Evolutionary conservation across 345 rosid species (phyloP).

Genomic region (Citrus unshiu): DNA sequence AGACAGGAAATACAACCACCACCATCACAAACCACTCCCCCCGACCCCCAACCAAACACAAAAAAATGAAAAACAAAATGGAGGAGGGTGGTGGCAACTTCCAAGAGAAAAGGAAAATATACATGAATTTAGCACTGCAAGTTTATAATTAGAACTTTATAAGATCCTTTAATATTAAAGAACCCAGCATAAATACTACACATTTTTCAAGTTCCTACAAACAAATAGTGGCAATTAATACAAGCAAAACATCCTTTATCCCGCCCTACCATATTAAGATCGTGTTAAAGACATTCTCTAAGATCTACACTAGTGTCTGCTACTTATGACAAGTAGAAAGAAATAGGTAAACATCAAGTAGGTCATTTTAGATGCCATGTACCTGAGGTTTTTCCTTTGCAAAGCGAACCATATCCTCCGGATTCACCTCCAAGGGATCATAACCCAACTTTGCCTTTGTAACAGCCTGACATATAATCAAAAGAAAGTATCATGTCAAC

Average conservation of each 20-base stretch:
- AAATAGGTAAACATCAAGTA: constrained; percentile 10
- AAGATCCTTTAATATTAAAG: not conserved
- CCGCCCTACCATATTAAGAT: not conserved
- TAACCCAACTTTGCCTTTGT: constrained; percentile 95
- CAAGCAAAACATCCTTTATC: not conserved
- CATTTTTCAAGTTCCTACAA: not conserved
- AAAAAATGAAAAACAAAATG: no score
- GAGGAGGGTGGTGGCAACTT: no score
- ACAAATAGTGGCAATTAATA: not conserved
- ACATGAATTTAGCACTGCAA: constrained; percentile 1
- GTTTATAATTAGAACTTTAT: not conserved
- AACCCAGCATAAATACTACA: not conserved
- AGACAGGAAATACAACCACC: no score
- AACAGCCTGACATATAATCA: constrained; percentile 63
- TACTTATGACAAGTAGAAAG: not conserved
- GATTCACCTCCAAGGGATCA: constrained; percentile 97
- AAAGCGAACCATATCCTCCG: constrained; percentile 98
- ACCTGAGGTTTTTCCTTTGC: constrained; percentile 97
- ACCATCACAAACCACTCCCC: no score
- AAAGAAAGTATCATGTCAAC: constrained; percentile 4
- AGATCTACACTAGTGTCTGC: not conserved
- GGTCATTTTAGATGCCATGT: constrained; percentile 11
- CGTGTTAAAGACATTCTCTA: not conserved
- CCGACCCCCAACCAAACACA: no score
- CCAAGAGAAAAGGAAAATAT: not conserved